Evolutionary conservation across 2,329 filamentous ascomycete species (phyloP), one percentile per base, ranked within the genome.

Genomic region (Simplicillium aogashimaense): DNA sequence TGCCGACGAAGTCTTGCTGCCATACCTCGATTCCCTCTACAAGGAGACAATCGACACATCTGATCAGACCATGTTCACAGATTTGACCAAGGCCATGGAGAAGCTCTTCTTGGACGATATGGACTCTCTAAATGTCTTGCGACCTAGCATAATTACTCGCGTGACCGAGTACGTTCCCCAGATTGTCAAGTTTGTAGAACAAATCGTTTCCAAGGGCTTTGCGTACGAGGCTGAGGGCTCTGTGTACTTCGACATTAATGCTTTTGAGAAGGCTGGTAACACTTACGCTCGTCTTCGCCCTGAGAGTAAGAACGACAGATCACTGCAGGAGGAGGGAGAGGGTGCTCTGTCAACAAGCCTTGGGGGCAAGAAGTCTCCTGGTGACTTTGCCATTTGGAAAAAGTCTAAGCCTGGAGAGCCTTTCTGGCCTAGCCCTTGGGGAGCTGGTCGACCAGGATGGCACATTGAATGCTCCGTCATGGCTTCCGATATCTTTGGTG

Each of bases 401-500:
- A 80, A 82, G 40, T 89, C 83, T 2, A 95, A 94, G 64, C 78
- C 86, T 12, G 90, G 90, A 34, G 90, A 97, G 68, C 90, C 90
- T 1, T 84, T 78, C 48, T 97, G 90, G 90, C 71, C 79, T 5
- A 92, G 84, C 50, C 79, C 80, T 3, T 97, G 90, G 89, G 88
- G 90, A 4, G 72, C 80, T 41, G 89, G 89, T 4, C 73, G 90
- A 35, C 90, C 90, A 1, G 90, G 90, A 14, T 97, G 90, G 90
- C 90, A 95, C 56, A 95, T 95, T 53, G 89, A 95, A 65, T 95
- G 90, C 77, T 89, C 83, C 1, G 88, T 88, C 13, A 95, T 97
- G 90, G 88, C 89, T 1, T 90, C 85, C 2, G 86, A 89, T 47
- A 75, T 88, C n/a, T 67, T 97, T 2, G 89, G 89, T 5, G 72